A percentile compares a stretch with the other conserved stretches of the same genome.
phyloP scores from a whole-genome alignment of 768 basidiomycete species.

The Leccinum pellstonianum region DNA sequence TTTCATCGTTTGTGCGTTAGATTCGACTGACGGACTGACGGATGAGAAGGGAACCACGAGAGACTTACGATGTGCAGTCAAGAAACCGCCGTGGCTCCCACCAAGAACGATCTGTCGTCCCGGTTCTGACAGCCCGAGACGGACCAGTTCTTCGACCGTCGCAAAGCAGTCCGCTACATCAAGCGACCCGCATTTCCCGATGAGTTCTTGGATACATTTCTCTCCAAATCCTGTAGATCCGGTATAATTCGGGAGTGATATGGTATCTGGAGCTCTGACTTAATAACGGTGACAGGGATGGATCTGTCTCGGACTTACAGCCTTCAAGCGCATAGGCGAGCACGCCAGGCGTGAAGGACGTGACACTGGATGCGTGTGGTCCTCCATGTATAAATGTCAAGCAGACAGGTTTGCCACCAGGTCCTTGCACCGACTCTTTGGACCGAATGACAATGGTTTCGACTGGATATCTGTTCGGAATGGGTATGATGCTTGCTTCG shows the following conservation, averaged over 20 bases:
- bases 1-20: neutral
- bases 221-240: constrained; percentile 70
- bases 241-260: constrained; percentile 64
- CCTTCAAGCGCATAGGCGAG: constrained; percentile 56
- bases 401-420: constrained; percentile 37
- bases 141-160: constrained; percentile 49
- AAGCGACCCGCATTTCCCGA: constrained; percentile 59
- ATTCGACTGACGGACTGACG: neutral
- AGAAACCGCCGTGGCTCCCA: constrained; percentile 72
- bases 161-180: constrained; percentile 70
- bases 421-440: constrained; percentile 14
- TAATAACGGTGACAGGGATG: neutral
- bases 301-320: constrained; percentile 42
- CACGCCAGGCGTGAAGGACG: constrained; percentile 44
- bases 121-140: constrained; percentile 46
- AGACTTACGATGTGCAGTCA: constrained; percentile 54
- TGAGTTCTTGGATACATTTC: constrained; percentile 47
- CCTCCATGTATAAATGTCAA: constrained; percentile 63
- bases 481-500: constrained; percentile 42
- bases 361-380: constrained; percentile 51
- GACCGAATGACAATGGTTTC: constrained; percentile 55
- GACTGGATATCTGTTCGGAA: constrained; percentile 48
- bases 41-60: neutral
- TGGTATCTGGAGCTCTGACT: constrained; percentile 41
- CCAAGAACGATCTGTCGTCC: constrained; percentile 59